Evolutionary conservation across 805 yeast genomes (phyloP), one percentile per base, ranked within the genome.

Genomic region (Cyberlindnera meyerae): DNA sequence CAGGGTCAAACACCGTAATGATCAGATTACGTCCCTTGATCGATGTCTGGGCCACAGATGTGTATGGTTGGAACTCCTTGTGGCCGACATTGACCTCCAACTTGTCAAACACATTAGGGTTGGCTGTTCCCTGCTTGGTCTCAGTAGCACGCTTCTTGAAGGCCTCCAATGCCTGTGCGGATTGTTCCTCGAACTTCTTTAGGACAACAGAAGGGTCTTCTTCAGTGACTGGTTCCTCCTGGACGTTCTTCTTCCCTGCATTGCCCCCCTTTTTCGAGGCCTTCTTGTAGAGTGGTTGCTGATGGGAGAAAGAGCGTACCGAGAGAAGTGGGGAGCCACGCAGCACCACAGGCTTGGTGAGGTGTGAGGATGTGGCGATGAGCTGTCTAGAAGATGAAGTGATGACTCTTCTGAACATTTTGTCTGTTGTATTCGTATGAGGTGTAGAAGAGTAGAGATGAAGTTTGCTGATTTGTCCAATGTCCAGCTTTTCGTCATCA

Each of bases 1-100:
- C 70, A 6, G 95, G 95, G 52, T 90, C 96, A 58, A 82, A 90
- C 2, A 88, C 89, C 0, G 96, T 87, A n/a, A 90, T 75, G 35
- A 86, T 66, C 47, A 76, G 69, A 49, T 84, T 71, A 18, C 70
- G 66, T 6, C 90, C 93, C 47, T 81, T 81, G 35, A 76, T 48
- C 0, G 82, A 63, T 3, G 90, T 80, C 43, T 79, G 80, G 1
- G 95, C 95, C 20, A 86, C 61, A 21, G 77, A 67, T 3, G 76
- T 71, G 54, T 81, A 82, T 3, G 69, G 69, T 2, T 54, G 55
- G 7, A 63, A 57, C 34, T 70, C 65, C 11, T 71, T 66, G 29
- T 72, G 69, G 24, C 68, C 70, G 4, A 73, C 49, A 13, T 65
- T 62, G 13, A 90, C 70, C 27, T 57, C 57, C 40, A 88, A 58